Percentiles rank a stretch among this genome's conserved stretches.
Evolutionary conservation across 768 basidiomycete genomes (phyloP).

Genomic region (Lentinula raphanica): DNA sequence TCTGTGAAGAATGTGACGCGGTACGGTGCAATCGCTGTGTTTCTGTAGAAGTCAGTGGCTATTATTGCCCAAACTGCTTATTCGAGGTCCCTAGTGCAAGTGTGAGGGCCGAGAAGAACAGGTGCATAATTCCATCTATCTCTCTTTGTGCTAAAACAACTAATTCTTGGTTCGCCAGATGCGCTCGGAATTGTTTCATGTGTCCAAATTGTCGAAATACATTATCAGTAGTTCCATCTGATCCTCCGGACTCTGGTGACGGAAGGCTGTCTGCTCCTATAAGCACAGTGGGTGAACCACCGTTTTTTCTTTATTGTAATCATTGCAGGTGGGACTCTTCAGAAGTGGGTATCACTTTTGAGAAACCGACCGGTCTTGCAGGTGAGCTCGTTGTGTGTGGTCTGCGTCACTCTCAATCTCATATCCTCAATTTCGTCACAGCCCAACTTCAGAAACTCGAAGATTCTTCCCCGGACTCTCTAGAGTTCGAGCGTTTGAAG

Average conservation of each 20-base stretch:
- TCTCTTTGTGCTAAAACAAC: neutral
- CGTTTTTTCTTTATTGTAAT: constrained; percentile 88
- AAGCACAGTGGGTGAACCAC: constrained; percentile 71
- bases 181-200: constrained; percentile 95
- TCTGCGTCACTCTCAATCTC: constrained; percentile 1
- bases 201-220: constrained; percentile 93
- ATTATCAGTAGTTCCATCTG: constrained; percentile 85
- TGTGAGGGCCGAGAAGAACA: constrained; percentile 96
- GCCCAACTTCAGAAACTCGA: constrained; percentile 89
- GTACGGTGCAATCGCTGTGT: constrained; percentile 92
- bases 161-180: constrained; percentile 48
- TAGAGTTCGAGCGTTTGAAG: constrained; percentile 92
- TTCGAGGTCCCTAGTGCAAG: constrained; percentile 98
- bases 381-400: constrained; percentile 40
- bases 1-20: constrained; percentile 98
- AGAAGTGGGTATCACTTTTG: constrained; percentile 87
- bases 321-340: constrained; percentile 95
- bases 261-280: constrained; percentile 47
- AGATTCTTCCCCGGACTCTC: constrained; percentile 75
- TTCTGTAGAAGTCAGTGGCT: constrained; percentile 88
- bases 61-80: constrained; percentile 96
- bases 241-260: constrained; percentile 64
- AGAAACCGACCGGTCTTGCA: constrained; percentile 94
- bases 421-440: constrained; percentile 26
- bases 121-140: constrained; percentile 39